A percentile compares a stretch with the other conserved stretches of the same genome.
Evolutionary conservation across 1,284 basidiomycete genomes (phyloP).

Genomic region (Cryptococcus hybrid): DNA sequence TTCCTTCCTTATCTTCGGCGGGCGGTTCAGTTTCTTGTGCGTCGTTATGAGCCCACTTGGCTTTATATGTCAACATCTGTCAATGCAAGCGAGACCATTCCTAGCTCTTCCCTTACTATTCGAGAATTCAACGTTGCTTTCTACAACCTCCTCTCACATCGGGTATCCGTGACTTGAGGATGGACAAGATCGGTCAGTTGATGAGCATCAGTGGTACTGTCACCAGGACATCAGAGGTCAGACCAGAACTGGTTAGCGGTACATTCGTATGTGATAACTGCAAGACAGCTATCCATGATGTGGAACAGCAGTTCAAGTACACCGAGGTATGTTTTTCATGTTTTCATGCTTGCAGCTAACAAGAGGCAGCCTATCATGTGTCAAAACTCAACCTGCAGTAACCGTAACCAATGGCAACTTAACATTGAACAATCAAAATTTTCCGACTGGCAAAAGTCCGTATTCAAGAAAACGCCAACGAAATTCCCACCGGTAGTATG

Average conservation of each 20-base stretch:
- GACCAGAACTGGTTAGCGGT: constrained; percentile 90
- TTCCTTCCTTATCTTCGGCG: constrained; percentile 92
- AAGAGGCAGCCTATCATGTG: constrained; percentile 76
- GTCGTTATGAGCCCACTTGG: constrained; percentile 85
- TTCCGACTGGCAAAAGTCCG: constrained; percentile 97
- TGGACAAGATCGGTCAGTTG: constrained; percentile 87
- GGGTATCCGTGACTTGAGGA: constrained; percentile 92
- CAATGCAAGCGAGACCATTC: constrained; percentile 52
- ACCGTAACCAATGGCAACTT: constrained; percentile 86
- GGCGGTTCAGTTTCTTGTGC: constrained; percentile 84
- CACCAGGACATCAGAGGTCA: constrained; percentile 94
- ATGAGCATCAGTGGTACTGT: constrained; percentile 96
- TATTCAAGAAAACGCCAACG: constrained; percentile 98
- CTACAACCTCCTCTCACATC: constrained; percentile 89
- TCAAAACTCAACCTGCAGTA: constrained; percentile 89
- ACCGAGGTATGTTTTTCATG: constrained; percentile 69
- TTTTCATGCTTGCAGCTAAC: background rate
- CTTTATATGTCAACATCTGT: constrained; percentile 74
- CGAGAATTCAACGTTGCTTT: constrained; percentile 96
- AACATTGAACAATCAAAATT: constrained; percentile 97
- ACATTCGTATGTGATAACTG: constrained; percentile 93
- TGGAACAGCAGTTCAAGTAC: constrained; percentile 99
- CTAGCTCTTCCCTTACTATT: constrained; percentile 72
- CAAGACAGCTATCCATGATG: constrained; percentile 80
- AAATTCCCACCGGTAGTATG: constrained; percentile 98